Evolutionary conservation across 352 stramenopile genomes (phyloP).

Genomic region (Plasmopara viticola): DNA sequence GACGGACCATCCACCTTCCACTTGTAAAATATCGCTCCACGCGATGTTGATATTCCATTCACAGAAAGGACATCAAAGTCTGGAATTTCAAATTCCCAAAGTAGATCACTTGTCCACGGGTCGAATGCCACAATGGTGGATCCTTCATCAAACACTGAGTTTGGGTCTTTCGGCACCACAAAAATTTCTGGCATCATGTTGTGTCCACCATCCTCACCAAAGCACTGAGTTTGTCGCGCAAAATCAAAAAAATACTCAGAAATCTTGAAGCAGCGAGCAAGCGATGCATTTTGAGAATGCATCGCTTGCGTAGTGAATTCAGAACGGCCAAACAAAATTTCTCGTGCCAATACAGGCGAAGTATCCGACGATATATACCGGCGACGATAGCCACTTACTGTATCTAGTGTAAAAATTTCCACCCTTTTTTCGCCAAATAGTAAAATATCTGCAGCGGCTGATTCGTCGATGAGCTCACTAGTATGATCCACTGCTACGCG

Average conservation of each 20-base stretch:
- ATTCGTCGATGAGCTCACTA: slow-evolving; percentile 3
- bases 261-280: slow-evolving; percentile 68
- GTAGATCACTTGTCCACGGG: slow-evolving; percentile 54
- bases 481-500: slow-evolving; percentile 31
- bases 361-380: slow-evolving; percentile 28
- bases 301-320: slow-evolving; percentile 68
- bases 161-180: slow-evolving; percentile 51
- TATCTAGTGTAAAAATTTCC: slow-evolving; percentile 68
- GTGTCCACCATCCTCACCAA: slow-evolving; percentile 19
- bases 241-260: slow-evolving; percentile 83
- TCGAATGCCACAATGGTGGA: slow-evolving; percentile 70
- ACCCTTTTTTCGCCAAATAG: slow-evolving; percentile 72
- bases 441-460: slow-evolving; percentile 46
- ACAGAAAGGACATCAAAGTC: slow-evolving; percentile 70
- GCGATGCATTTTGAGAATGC: slow-evolving; percentile 50
- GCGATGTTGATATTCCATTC: slow-evolving; percentile 48
- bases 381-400: slow-evolving; percentile 48
- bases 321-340: slow-evolving; percentile 66
- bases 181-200: slow-evolving; percentile 42
- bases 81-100: slow-evolving; percentile 70
- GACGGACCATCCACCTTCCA: slow-evolving; percentile 71
- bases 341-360: slow-evolving; percentile 15
- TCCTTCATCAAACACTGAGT: slow-evolving; percentile 48
- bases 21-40: slow-evolving; percentile 55
- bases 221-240: slow-evolving; percentile 43